Conservation (phyloP, 306 rosid species). For the Dryas octopetala region DNA sequence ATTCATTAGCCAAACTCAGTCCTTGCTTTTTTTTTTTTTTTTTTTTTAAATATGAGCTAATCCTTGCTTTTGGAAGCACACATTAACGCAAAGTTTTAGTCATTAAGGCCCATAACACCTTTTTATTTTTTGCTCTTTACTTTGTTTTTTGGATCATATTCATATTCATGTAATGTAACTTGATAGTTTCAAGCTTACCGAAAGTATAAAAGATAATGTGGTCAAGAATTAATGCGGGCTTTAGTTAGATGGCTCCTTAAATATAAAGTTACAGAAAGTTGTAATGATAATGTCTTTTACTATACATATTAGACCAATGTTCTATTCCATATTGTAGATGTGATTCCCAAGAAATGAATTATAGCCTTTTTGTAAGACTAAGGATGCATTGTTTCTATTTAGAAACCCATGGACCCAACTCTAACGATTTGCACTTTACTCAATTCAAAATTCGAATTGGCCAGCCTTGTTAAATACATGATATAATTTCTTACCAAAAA, state of each 20-base stretch:
- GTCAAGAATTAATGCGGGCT: neutral
- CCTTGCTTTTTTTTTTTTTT: no score
- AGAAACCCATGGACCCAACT: neutral
- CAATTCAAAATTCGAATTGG: neutral
- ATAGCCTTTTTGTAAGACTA: neutral
- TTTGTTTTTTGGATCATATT: no score
- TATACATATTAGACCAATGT: neutral
- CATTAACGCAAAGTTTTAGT: no score
- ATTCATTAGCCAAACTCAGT: no score
- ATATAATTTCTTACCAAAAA: no score
- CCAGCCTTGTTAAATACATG: neutral
- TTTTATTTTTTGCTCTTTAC: no score
- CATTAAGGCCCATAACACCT: no score
- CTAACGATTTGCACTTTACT: neutral
- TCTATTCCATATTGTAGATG: neutral
- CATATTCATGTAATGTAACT: no score
- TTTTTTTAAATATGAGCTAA: no score
- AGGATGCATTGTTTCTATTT: neutral
- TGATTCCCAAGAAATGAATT: constrained; percentile 8
- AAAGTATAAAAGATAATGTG: no score
- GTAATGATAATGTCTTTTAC: neutral
- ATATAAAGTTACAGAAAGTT: neutral
- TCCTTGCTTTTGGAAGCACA: no score
- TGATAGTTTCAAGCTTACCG: no score
- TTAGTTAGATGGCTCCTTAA: neutral